Evolutionary conservation across 768 basidiomycete genomes (phyloP), one percentile per base, ranked within the genome.

Genomic region (Mycena rebaudengoi): DNA sequence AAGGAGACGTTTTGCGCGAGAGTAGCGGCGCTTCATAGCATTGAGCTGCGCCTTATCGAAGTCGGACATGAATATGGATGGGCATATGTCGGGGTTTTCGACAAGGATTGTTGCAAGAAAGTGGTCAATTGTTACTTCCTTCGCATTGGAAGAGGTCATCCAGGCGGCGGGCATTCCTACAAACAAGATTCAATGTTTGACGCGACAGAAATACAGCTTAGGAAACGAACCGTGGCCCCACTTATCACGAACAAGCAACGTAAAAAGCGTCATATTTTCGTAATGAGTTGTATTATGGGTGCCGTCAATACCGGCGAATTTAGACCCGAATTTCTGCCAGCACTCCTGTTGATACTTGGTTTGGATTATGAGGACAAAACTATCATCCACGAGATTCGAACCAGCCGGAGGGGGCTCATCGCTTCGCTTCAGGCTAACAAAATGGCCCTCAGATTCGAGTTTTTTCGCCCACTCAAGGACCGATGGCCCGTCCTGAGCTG

Each of bases 281-380:
- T 62, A 62, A 29, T 54, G 39, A 20, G 41, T 62, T 5, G 52
- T 62, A 41, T 62, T 62, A 30, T 62, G 61, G 2, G 53, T 62
- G 7, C 39, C 39, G 29, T 62, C 52, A 16, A 54, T 30, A 12
- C 60, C 33, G 5, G 51, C 50, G n/a, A 54, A 44, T 7, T 53
- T 21, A 7, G 28, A 35, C 8, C 52, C 61, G 30, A 28, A 56
- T 13, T 45, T 41, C n/a, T 46, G 23, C 40, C 51, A 62, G 25
- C 53, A 45, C 40, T 57, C 30, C 4, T 7, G n/a, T 21, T 63
- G 62, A 39, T 63, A 63, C 18, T 39, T 54, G 13, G 62, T 63
- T 16, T 63, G 62, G 20, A 63, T 56, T 10, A 63, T 48, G 28
- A 63, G 44, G 32, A 63, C 45, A 26, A 63, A 63, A 4, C n/a